phyloP scores from a whole-genome alignment of 208 protist species.

The Eutreptiella sp. region DNA sequence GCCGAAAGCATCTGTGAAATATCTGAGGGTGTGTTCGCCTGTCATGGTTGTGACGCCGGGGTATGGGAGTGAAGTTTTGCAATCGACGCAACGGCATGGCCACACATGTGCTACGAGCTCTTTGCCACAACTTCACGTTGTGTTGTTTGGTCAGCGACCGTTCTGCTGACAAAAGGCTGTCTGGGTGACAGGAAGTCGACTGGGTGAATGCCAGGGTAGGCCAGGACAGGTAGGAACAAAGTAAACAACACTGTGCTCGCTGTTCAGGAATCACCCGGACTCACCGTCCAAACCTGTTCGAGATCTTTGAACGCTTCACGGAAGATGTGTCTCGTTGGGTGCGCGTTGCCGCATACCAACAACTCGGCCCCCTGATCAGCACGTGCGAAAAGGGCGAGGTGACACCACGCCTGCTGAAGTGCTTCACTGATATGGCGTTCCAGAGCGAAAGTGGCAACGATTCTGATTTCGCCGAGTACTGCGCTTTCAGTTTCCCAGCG shows the following conservation, averaged over 20 bases:
- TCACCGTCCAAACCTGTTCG: constrained; percentile 54
- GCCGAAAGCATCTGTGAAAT: constrained; percentile 71
- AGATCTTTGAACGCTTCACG: constrained; percentile 54
- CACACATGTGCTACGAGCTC: too few relatives aligned
- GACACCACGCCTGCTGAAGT: constrained; percentile 61
- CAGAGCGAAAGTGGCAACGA: constrained; percentile 67
- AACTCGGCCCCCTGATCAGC: constrained; percentile 77
- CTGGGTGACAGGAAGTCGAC: too few relatives aligned
- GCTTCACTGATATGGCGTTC: constrained; percentile 84
- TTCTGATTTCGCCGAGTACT: constrained; percentile 75
- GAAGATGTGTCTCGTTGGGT: constrained; percentile 86
- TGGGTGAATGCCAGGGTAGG: too few relatives aligned
- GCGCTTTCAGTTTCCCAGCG: constrained; percentile 85
- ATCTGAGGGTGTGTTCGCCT: constrained; percentile 37
- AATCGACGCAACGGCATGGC: too few relatives aligned
- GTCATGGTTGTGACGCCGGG: too few relatives aligned
- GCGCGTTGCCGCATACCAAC: constrained; percentile 73
- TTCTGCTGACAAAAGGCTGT: too few relatives aligned
- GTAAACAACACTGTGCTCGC: too few relatives aligned
- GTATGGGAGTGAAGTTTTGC: too few relatives aligned
- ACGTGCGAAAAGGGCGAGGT: constrained; percentile 73
- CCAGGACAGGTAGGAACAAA: too few relatives aligned
- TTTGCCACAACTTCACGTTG: too few relatives aligned
- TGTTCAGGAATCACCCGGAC: constrained; percentile 51
- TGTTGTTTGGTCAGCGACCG: too few relatives aligned